Evolutionary conservation across 2,329 filamentous ascomycete genomes (phyloP), one percentile per base, ranked within the genome.

Genomic region (Stachybotrys elegans): DNA sequence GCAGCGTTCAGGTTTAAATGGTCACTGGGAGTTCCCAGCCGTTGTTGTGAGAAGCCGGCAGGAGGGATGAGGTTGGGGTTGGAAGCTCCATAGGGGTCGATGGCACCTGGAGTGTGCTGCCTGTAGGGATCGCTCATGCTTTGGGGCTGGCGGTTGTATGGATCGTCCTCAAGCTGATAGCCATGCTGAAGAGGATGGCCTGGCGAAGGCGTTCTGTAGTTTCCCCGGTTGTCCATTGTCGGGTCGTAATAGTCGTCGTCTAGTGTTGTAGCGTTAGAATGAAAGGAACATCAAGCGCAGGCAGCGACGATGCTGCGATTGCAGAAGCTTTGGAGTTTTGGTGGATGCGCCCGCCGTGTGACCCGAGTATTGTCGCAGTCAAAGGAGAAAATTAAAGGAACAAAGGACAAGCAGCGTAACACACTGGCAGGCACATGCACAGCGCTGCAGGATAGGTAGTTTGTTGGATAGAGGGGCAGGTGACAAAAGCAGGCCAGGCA

Each of bases 101-200:
- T 34, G n/a, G 16, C 17, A 21, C 22, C 27, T 13, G 22, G 31
- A 20, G 27, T n/a, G 11, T 42, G 46, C 9, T 21, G 38, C 29
- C 37, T 7, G 38, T 43, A 39, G 17, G 42, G 42, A 14, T 43
- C 29, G 38, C 23, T 40, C 22, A 43, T 63, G 45, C 61, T 49
- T 48, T 72, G 61, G 39, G 48, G 51, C 46, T 57, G 55, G 47
- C 69, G 74, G 43, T 70, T 73, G 60, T 88, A 91, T 8, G 83
- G 81, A 52, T 83, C 79, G 63, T 95, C 87, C 36, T 93, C 84
- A 38, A 94, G 76, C 61, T 94, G 87, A 63, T 95, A 95, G 52
- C 83, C 80, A 55, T 84, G 79, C 47, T 80, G 79, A 14, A 85
- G 69, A 22, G 85, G 86, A 52, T 88, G 84, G 40, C 81, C 84